Evolutionary conservation across 2,329 filamentous ascomycete species (phyloP).

Genomic region (Penicillium palitans): DNA sequence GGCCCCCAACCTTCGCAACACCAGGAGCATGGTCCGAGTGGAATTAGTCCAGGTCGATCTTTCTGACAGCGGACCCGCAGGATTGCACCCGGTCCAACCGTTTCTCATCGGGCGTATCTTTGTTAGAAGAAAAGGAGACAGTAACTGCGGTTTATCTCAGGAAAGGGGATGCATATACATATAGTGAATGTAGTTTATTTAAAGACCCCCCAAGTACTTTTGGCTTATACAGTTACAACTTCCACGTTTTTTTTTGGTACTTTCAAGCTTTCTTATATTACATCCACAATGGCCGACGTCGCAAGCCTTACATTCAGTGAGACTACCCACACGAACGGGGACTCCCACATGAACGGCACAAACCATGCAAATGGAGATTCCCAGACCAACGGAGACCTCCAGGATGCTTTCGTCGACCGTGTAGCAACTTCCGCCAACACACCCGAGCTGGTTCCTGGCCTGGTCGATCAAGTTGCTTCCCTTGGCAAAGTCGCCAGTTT

Average conservation of each 20-base stretch:
- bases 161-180: neutral
- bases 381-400: neutral
- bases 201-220: neutral
- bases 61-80: neutral
- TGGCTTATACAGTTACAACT: neutral
- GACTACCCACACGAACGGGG: neutral
- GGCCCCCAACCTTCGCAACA: neutral
- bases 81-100: neutral
- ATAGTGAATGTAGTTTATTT: neutral
- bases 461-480: constrained; percentile 16
- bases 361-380: neutral
- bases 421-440: constrained; percentile 18
- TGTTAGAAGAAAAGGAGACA: neutral
- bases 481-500: constrained; percentile 3
- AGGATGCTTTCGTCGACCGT: constrained; percentile 13
- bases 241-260: neutral
- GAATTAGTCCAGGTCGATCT: neutral
- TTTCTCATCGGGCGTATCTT: neutral
- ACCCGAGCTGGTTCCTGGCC: constrained; percentile 14
- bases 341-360: neutral
- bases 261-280: neutral
- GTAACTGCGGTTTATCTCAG: neutral
- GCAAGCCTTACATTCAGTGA: neutral
- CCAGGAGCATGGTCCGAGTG: neutral
- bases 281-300: neutral